Base-by-base conservation (phyloP, 2,329 filamentous ascomycete genomes). In the Achaetomium macrosporum region DNA sequence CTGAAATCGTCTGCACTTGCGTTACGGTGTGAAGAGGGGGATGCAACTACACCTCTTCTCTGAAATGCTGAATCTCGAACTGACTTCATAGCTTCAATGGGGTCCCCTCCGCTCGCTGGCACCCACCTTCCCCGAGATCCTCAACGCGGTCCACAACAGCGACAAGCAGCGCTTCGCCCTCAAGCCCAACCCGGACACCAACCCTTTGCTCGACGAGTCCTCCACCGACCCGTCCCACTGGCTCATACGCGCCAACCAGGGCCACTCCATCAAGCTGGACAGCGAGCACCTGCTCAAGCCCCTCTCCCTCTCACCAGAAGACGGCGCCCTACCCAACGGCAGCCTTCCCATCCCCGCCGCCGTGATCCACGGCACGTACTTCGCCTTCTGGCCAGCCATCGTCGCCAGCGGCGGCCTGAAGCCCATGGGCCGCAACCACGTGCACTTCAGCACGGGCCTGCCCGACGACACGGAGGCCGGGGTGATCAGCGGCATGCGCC, bases 201-300 rank as follows among this genome's bases (percentile, higher is more conserved):
- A 86, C 51, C 77, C 88, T 0, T 68, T 76, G 1, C 50, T 64
- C 50, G 62, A 63, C 39, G 62, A 65, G 11, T 57, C 63, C 16
- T 66, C 67, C 17, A 65, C 66, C 9, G 74, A 86, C 46, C 77
- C 88, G 0, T 68, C 76, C 0, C 77, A 87, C 68, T 96, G 85
- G 74, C 77, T 95, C 31, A 96, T 99, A 71, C 90, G 93, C 64
- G 93, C 93, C 29, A 96, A 95, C 65, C 93, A 97, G 73, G 93
- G 93, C 50, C 93, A 97, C 74, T 90, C 83, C 63, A 88, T 99
- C 65, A 82, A 83, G 64, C 72, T 84, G 35, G 85, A 88, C 29
- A 82, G 82, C n/a, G 81, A 85, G 43, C 79, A 79, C 0, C 77
- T 95, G 2, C 79, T 96, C 3, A 78, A 76, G 17, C 83, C 85